Conservation (phyloP, 2,329 filamentous ascomycete species). For the Colletotrichum filicis region DNA sequence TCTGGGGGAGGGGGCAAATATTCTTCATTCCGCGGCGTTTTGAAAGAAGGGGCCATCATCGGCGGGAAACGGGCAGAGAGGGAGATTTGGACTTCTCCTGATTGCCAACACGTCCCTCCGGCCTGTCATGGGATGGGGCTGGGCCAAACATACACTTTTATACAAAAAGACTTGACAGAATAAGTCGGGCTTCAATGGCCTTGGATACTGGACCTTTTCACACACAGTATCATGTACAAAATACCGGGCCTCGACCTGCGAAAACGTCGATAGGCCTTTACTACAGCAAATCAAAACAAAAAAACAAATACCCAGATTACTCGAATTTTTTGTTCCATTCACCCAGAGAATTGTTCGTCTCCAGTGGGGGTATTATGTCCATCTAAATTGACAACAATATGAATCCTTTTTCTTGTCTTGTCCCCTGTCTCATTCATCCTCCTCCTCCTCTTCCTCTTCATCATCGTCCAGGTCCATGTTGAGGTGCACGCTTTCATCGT, state of each 20-base stretch:
- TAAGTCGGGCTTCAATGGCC: conserved; percentile 19
- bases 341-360: not conserved
- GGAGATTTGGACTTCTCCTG: too few species aligned
- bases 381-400: conserved; percentile 1
- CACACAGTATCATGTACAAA: conserved; percentile 24
- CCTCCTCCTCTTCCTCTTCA: conserved; percentile 52
- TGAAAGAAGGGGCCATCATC: too few species aligned
- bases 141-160: not conserved
- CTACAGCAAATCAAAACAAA: not conserved
- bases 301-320: conserved; percentile 5
- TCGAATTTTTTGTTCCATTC: not conserved
- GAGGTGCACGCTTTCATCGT: conserved; percentile 67
- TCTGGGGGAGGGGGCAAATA: not conserved
- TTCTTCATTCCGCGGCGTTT: conserved; percentile 29
- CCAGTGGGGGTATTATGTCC: conserved; percentile 28
- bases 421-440: conserved; percentile 36
- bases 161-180: not conserved
- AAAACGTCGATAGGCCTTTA: not conserved
- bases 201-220: conserved; percentile 24
- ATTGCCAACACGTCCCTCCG: too few species aligned
- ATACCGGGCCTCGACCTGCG: conserved; percentile 11
- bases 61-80: too few species aligned
- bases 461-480: conserved; percentile 69
- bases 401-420: conserved; percentile 41
- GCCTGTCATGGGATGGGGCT: too few species aligned